Percentiles rank a stretch among this genome's conserved stretches.
phyloP scores from a whole-genome alignment of 2,329 filamentous ascomycete genomes.

The Kalaharituber pfeilii region DNA sequence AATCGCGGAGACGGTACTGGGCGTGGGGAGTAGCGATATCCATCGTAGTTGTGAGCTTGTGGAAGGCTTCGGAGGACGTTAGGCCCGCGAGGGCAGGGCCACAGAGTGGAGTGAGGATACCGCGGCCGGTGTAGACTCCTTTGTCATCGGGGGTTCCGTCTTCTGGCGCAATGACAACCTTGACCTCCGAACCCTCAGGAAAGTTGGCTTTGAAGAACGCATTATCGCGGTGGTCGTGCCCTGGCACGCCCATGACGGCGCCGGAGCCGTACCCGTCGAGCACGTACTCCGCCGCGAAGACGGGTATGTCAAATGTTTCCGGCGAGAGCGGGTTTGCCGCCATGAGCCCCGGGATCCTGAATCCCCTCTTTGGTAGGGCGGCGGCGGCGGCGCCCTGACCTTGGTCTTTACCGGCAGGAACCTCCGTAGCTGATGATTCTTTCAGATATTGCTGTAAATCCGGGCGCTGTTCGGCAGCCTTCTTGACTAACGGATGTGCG shows the following conservation, averaged over 20 bases:
- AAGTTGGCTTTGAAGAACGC: conserved; percentile 63
- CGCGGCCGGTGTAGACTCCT: conserved; percentile 12
- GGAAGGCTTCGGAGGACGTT: conserved; percentile 40
- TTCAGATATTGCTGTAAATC: conserved; percentile 52
- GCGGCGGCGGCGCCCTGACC: neutral
- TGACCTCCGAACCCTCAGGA: conserved; percentile 38
- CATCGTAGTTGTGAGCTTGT: conserved; percentile 24
- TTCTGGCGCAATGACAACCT: conserved; percentile 40
- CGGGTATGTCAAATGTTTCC: conserved; percentile 43
- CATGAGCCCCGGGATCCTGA: conserved; percentile 42
- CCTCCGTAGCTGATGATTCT: conserved; percentile 18
- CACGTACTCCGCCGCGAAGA: conserved; percentile 74
- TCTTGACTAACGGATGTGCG: conserved; percentile 49
- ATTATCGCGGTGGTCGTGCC: conserved; percentile 62
- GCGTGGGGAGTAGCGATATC: conserved; percentile 27
- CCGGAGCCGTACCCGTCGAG: conserved; percentile 72
- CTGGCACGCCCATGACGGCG: conserved; percentile 82
- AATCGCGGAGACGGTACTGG: conserved; percentile 63
- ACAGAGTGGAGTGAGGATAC: conserved; percentile 42
- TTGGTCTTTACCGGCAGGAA: neutral
- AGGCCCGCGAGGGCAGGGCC: conserved; percentile 47
- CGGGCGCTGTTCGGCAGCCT: conserved; percentile 41
- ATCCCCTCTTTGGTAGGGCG: conserved; percentile 46
- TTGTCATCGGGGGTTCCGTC: neutral
- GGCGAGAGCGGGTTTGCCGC: conserved; percentile 48